Base-by-base conservation (phyloP, 1,284 basidiomycete genomes). In the Amylostereum chailletii region DNA sequence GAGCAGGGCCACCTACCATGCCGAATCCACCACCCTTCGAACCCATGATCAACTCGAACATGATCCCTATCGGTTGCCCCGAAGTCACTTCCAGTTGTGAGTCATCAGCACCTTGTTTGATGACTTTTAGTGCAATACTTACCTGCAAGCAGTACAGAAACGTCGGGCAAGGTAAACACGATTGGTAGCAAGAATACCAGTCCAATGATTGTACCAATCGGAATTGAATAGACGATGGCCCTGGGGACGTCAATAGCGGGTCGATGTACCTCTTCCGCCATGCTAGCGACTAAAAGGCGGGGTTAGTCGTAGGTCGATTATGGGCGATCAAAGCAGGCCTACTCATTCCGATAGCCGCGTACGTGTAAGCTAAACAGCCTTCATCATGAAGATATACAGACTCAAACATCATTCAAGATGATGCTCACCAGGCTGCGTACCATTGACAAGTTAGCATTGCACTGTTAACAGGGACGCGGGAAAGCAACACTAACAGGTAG, bases 101-200 rank as follows among this genome's bases (percentile, higher is more conserved):
- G 52, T 34, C 9, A n/a, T 34, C 7, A 48, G 10, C 3, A 34
- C 36, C 7, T 37, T n/a, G n/a, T 37, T 37, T 40, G 8, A 36
- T 38, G 10, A 42, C n/a, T 30, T 4, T 7, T 8, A 19, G 11
- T 7, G 27, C 32, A 37, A 33, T 27, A 56, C 61, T 42, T 56
- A 77, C 76, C 75, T 49, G 69, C 63, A 42, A 83, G 69, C 31
- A 87, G 69, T 2, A 64, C 70, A 10, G 66, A 55, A 40, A 83
- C 71, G 57, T 86, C 79, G 6, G 72, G 76, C 33, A 86, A 66
- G 38, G 79, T 81, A 58, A 88, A 89, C 26, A 85, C 64, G n/a
- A 89, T 75, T 1, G 79, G 77, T 46, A 87, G 70, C 37, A 87
- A 66, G 61, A 84, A 84, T 19, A 83, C 51, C n/a, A 83, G 69